These are phyloP conservation scores for Ogataea paraovalis DNA, from an alignment of 805 yeast species.

Conservation along the genomic window DNA sequence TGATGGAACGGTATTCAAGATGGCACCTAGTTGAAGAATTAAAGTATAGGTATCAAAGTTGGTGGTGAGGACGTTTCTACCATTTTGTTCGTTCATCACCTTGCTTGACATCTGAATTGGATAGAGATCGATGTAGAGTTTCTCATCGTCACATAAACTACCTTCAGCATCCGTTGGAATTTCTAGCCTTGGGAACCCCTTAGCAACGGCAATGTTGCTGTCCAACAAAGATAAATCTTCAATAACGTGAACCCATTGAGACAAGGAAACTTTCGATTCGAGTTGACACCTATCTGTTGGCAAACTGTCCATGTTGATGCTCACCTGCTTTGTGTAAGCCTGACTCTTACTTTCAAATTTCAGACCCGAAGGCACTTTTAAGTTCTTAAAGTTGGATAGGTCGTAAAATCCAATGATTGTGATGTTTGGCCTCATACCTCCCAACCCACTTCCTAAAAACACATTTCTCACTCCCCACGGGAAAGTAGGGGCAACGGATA, in stretches of 20 bases:
- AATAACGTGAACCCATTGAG: conserved; percentile 87
- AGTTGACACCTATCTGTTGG: conserved; percentile 70
- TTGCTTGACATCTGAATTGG: conserved; percentile 96
- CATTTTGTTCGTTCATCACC: conserved; percentile 60
- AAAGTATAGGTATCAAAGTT: conserved; percentile 95
- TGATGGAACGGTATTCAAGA: conserved; percentile 84
- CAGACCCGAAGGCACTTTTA: conserved; percentile 17
- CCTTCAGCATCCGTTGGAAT: conserved; percentile 51
- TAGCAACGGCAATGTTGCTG: conserved; percentile 90
- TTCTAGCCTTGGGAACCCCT: conserved; percentile 66
- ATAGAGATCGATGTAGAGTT: conserved; percentile 76
- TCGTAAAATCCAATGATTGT: conserved; percentile 90
- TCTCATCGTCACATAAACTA: conserved; percentile 28
- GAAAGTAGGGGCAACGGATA: conserved; percentile 79
- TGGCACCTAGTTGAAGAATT: conserved; percentile 90
- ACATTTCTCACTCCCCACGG: conserved; percentile 96
- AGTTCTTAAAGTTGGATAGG: conserved; percentile 29
- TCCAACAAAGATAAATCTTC: conserved; percentile 88
- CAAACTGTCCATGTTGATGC: conserved; percentile 14
- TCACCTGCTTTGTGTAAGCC: conserved; percentile 24
- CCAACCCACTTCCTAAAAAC: conserved; percentile 90
- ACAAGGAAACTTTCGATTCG: conserved; percentile 64
- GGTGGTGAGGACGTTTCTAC: conserved; percentile 67
- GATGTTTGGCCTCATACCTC: conserved; percentile 97
- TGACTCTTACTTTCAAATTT: conserved; percentile 23